Base-by-base conservation (phyloP, 164 flowering plant genomes). In the Malania oleifera region DNA sequence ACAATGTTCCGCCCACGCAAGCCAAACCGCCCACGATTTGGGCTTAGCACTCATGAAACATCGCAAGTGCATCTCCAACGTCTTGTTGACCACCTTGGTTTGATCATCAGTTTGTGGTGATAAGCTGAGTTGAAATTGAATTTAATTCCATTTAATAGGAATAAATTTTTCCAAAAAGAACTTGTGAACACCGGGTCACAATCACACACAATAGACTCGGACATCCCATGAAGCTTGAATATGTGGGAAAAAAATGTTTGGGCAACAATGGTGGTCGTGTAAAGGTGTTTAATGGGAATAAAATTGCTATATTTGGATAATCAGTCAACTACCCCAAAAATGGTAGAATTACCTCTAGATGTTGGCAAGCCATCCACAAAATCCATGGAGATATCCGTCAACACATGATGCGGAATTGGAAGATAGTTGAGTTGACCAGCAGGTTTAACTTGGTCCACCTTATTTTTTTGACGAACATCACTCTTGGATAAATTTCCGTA, bases 251-350 rank as follows among this genome's bases (percentile, higher is more conserved):
- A 17, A 14, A 20, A 44, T 17, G 22, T 44, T 17, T 44, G 6
- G 22, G 48, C 23, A 5, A 44, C 23, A 17, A 13, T 17, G 18
- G 18, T 44, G 18, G 22, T 13, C 18, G 15, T 44, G 15, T 44
- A 44, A 4, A 20, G 15, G 48, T 44, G 48, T 44, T 44, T 44
- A 17, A 44, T 17, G 5, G 22, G 22, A 44, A 44, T 44, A 4
- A 44, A 44, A 44, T 44, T 4, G 48, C 48, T 44, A 20, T 5
- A 44, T 44, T 5, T 44, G 48, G 48, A 44, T 44, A 44, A 44
- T 44, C 48, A 17, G 12, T 44, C 48, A 44, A 44, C 48, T 20
- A 5, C 48, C 18, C 4, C 48, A 17, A 5, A 44, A 5, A 44
- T 17, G 22, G 48, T 20, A 44, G 18, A 17, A 44, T 44, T 17